Base-by-base conservation (phyloP, 2,329 filamentous ascomycete genomes). In the Verticillium nubilum region DNA sequence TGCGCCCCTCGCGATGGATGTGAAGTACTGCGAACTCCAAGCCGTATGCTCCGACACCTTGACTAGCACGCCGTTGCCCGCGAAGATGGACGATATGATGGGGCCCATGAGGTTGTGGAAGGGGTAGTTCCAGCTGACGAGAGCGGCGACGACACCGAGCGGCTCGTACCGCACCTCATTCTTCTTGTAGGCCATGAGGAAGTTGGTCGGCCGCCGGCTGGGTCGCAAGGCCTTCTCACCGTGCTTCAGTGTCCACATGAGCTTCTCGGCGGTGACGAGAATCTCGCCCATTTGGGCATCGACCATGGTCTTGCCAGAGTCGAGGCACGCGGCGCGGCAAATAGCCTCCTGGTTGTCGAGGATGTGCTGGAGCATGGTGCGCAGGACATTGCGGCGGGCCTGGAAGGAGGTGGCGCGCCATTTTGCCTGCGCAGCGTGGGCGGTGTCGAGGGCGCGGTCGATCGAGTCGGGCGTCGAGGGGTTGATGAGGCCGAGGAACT, bases 101-200 rank as follows among this genome's bases (percentile, higher is more conserved):
- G 94, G 95, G 0, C 91, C 92, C 54, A 98, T 85, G 63, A 98
- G 81, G 75, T 99, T 99, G 78, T 99, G 95, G 74, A 98, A 96
- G 52, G 91, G 87, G 72, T 92, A 98, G 78, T 99, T 99, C 95
- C 95, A 99, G 70, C 90, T 95, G 52, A 99, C 92, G 57, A 94
- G 88, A 19, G 95, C 94, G 12, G 92, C 89, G 5, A 99, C 91
- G 35, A 99, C 92, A 17, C 95, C 95, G 23, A 98, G 79, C 15
- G 95, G 94, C 74, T 99, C 93, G 74, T 96, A 99, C 56, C 84
- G 79, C 28, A 99, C 92, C 63, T 87, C 88, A 70, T 97, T 97
- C 72, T 85, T 86, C 82, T 99, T 99, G 77, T 98, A 97, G 76
- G 87, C 85, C 92, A 99, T 96, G 63, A 99, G 83, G 53, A 97